Base-by-base conservation (phyloP, 495 filamentous ascomycete species). In the Neohortaea acidophila region DNA sequence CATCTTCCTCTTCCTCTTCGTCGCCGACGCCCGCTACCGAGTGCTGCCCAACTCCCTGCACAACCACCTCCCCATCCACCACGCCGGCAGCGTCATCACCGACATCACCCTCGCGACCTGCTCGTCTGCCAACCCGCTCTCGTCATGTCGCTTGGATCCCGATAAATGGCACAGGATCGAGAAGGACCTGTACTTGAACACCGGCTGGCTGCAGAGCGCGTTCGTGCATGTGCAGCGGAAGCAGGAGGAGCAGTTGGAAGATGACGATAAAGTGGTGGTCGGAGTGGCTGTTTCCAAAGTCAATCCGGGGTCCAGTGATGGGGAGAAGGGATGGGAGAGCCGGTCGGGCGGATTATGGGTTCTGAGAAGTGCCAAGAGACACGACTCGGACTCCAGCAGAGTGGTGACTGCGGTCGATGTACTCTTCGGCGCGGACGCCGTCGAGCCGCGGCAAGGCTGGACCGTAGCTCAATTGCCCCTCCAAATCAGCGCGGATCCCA, bases 371-470 rank as follows among this genome's bases (percentile, higher is more conserved):
- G 64, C 73, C 0, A 82, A 81, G 44, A 67, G 71, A 21, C 73
- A 84, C 50, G 79, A 78, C 18, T 83, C 77, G 48, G 84, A 92
- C 49, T 84, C 78, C 3, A 70, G 76, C 26, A 68, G 66, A 28
- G 77, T 77, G 4, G 67, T 97, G 27, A 96, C 85, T 3, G 78
- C 73, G 3, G 67, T 94, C 6, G 89, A 97, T 59, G 74, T 96
- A 1, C 65, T 97, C 2, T 97, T 93, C 54, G 89, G 89, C 18
- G 75, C 84, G 2, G 89, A 96, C 59, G 89, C 85, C 5, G 83
- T 86, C 4, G 89, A 97, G 52, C 84, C 82, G 9, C 71, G 89
- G 27, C 63, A 70, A 4, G 78, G 78, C 13, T 97, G 89, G 89
- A 62, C 75, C 45, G 66, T 93, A 19, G 70, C 68, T 33, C 74